phyloP scores from a whole-genome alignment of 176 grass and related monocot species.

The Carex pumila region DNA sequence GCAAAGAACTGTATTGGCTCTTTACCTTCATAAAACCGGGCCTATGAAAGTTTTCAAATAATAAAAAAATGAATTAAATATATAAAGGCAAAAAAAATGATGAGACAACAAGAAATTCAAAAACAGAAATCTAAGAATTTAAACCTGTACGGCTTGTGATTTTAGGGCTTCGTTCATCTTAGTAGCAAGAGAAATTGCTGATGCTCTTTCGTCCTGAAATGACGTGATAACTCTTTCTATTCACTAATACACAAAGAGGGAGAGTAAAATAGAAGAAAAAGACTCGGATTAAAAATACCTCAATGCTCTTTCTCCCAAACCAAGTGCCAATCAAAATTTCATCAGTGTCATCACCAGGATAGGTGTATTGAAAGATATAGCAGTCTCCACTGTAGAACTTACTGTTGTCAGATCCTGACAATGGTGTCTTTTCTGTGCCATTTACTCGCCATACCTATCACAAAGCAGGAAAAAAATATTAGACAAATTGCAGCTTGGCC shows the following conservation, averaged over 20 bases:
- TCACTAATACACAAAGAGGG: not conserved
- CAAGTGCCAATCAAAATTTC: conserved; percentile 91
- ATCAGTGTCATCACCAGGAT: conserved; percentile 78
- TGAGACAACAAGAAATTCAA: conserved; percentile 9
- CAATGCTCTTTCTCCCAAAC: conserved; percentile 73
- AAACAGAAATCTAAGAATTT: not conserved
- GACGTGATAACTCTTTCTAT: conserved; percentile 23
- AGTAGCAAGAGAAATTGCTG: conserved; percentile 48
- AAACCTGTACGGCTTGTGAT: conserved; percentile 71
- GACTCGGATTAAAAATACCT: conserved; percentile 37
- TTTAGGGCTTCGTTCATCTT: conserved; percentile 87
- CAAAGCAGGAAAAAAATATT: conserved; percentile 21
- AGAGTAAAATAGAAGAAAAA: not conserved
- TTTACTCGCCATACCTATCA: conserved; percentile 84
- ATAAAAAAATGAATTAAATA: conserved; percentile 33
- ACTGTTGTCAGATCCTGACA: conserved; percentile 43
- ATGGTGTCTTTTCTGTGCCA: conserved; percentile 59
- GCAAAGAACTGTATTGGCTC: conserved; percentile 89
- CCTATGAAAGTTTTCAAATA: conserved; percentile 16
- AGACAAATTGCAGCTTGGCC: not conserved
- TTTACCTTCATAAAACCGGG: conserved; percentile 84
- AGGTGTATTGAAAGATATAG: conserved; percentile 93
- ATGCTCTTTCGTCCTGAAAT: conserved; percentile 60
- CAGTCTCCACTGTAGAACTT: conserved; percentile 93
- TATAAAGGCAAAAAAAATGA: conserved; percentile 1